Base-by-base conservation (phyloP, 495 filamentous ascomycete species). In the Lasiosphaeris hirsuta region DNA sequence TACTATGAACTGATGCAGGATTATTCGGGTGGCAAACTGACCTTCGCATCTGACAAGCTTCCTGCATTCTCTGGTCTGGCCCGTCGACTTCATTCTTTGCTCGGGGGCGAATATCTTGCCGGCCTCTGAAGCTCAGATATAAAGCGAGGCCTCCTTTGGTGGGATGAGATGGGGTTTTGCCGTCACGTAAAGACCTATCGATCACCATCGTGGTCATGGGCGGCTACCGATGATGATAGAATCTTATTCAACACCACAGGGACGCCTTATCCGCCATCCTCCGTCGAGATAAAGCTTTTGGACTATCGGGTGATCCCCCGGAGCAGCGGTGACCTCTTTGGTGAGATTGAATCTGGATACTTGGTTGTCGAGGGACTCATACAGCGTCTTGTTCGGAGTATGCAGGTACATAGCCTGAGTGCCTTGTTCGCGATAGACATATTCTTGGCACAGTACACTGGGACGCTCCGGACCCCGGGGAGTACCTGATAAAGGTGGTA, bases 21-120 rank as follows among this genome's bases (percentile, higher is more conserved):
- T 7, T 58, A 59, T 44, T 56, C 57, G 14, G 43, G 34, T 18
- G 57, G 60, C 41, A 56, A 44, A n/a, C 62, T 75, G 18, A 51
- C 65, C 0, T 71, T 67, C 81, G 79, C 83, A 51, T 84, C 72
- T 7, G 63, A 69, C 38, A 85, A 73, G 35, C 68, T 75, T 39
- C 77, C 78, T 41, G 74, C 73, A 38, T 82, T 62, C 6, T 69
- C 56, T 54, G 36, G 81, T 69, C 6, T 78, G 39, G 56, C 57
- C 43, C 23, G 54, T 36, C 18, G 61, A 35, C 33, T 66, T 45
- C 47, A 47, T 23, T 39, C 39, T 34, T 37, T 43, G 34, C 44
- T 55, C 37, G 39, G 79, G 80, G 51, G 77, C 70, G 17, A 76
- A 60, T 52, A 78, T 70, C 34, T 78, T 77, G 57, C 84, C 75